Evolutionary conservation across 345 rosid species (phyloP).

Genomic region (Eucalyptus urophylla): DNA sequence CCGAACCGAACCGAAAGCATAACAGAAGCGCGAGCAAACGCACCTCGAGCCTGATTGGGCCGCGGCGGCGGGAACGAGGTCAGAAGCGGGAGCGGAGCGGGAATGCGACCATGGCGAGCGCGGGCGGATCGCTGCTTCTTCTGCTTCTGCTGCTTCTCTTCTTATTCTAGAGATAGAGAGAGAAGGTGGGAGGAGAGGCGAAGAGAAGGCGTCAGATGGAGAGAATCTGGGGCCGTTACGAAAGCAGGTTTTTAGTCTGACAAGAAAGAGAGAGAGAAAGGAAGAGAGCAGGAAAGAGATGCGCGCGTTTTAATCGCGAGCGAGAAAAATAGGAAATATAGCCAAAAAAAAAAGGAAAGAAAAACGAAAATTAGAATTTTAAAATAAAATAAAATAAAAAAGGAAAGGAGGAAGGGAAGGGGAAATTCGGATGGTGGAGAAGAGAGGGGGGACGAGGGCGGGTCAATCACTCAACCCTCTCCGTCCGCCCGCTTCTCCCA

Average conservation of each 20-base stretch:
- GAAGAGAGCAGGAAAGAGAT: neutral
- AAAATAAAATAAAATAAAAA: accelerated
- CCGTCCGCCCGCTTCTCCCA: neutral
- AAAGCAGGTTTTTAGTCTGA: neutral
- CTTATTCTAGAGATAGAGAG: neutral
- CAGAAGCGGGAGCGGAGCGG: neutral
- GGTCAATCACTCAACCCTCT: neutral
- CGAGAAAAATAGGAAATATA: neutral
- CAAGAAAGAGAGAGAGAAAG: neutral
- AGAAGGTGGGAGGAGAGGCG: neutral
- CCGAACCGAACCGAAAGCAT: neutral
- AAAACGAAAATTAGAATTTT: no score
- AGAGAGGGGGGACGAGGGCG: neutral
- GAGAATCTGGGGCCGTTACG: neutral
- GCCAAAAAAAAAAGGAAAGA: no score
- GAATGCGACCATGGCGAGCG: neutral
- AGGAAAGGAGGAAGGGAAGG: neutral
- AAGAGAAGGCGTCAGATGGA: neutral
- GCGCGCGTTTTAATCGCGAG: neutral
- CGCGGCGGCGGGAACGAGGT: neutral
- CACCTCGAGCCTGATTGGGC: neutral
- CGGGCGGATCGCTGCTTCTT: neutral
- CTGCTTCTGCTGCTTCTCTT: neutral
- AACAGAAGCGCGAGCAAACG: neutral
- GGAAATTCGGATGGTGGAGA: neutral